These are phyloP conservation scores for Melaleuca alternifolia DNA, from an alignment of 345 rosid species.

Conservation along the genomic window DNA sequence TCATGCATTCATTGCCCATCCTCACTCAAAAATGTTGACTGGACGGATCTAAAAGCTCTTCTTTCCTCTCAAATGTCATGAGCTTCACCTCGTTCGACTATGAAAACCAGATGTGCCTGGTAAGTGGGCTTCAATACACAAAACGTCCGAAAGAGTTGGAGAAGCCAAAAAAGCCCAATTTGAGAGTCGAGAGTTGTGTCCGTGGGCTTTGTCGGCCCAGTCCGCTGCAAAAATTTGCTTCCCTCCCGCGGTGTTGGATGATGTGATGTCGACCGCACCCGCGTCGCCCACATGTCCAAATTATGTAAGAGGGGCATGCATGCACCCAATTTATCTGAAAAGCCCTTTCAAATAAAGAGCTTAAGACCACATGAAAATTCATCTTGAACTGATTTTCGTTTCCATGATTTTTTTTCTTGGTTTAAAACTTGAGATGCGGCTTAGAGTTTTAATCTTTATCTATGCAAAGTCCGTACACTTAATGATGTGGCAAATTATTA, in stretches of 20 bases:
- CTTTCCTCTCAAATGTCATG: background rate
- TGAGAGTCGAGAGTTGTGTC: background rate
- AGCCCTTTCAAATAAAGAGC: background rate
- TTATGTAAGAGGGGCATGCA: background rate
- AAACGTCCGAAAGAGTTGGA: background rate
- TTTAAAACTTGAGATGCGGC: background rate
- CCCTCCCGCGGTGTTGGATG: background rate
- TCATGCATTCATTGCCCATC: background rate
- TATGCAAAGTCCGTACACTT: background rate
- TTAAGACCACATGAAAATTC: background rate
- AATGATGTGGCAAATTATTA: background rate
- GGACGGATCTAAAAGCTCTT: background rate
- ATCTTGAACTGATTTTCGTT: background rate
- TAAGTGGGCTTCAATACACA: background rate
- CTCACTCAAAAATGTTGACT: background rate
- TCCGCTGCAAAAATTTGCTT: background rate
- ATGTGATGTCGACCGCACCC: too few species aligned
- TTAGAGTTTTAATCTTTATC: background rate
- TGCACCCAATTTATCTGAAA: background rate
- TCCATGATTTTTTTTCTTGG: background rate
- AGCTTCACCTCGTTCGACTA: background rate
- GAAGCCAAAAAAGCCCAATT: background rate
- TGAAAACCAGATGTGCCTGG: background rate
- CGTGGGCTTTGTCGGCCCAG: background rate
- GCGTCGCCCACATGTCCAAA: background rate